phyloP scores from a whole-genome alignment of 176 grass and related monocot species.

The Tuctoria greenei region DNA sequence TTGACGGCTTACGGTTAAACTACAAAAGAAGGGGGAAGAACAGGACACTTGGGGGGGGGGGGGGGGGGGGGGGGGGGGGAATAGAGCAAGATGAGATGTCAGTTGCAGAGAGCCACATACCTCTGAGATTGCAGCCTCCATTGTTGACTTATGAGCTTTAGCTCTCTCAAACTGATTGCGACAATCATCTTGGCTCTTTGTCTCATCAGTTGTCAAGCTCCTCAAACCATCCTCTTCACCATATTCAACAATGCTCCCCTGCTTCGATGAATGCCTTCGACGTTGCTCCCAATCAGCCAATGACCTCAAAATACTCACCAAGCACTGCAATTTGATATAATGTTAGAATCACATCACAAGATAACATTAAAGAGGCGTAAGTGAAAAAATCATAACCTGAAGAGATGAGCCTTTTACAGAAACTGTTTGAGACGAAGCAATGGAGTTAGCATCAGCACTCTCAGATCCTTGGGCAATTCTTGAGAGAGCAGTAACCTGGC shows the following conservation, averaged over 20 bases:
- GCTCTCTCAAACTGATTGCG: slow-evolving; percentile 97
- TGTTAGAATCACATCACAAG: slow-evolving; percentile 31
- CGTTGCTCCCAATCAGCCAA: slow-evolving; percentile 96
- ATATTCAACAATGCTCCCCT: slow-evolving; percentile 50
- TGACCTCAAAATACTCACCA: slow-evolving; percentile 97
- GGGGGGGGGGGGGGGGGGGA: too few relatives aligned
- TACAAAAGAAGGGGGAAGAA: slow-evolving; percentile 39
- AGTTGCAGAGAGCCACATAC: slow-evolving; percentile 41
- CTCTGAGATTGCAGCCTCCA: slow-evolving; percentile 92
- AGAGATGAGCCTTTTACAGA: slow-evolving; percentile 91
- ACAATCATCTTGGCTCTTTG: slow-evolving; percentile 68
- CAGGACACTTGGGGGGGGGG: too few relatives aligned
- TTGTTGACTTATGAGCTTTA: slow-evolving; percentile 98
- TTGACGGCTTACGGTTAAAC: slow-evolving; percentile 94
- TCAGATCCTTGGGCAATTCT: slow-evolving; percentile 83
- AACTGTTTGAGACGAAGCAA: slow-evolving; percentile 67
- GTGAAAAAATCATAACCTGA: slow-evolving; percentile 66
- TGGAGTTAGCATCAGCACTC: slow-evolving; percentile 67
- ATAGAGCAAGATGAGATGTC: too few relatives aligned
- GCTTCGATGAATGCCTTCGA: slow-evolving; percentile 63
- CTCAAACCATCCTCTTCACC: slow-evolving; percentile 62
- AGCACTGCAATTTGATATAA: slow-evolving; percentile 55
- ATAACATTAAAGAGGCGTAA: not conserved
- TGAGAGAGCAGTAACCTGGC: slow-evolving; percentile 91
- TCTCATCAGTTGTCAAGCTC: slow-evolving; percentile 57